Evolutionary conservation across 768 basidiomycete species (phyloP), one percentile per base, ranked within the genome.

Genomic region (Xerocomus potaroensis): DNA sequence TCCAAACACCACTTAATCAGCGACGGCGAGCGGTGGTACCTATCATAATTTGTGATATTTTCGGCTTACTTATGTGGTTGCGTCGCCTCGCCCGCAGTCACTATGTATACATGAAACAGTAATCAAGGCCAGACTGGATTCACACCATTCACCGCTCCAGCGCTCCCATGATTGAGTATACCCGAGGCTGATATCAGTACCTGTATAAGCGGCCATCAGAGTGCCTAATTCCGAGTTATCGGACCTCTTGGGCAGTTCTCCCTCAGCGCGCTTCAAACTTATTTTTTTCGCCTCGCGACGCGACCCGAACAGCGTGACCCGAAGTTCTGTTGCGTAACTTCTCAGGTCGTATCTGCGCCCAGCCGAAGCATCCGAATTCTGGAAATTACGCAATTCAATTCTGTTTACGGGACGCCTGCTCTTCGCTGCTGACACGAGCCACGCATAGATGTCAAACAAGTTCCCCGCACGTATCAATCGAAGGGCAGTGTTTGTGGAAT

Each of bases 1-100:
- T 22, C 18, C 24, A 21, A 41, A 37, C 29, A 8, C 56, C 57
- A 31, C 39, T 47, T 41, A 38, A 36, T 43, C 30, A 5, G 26
- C 45, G 41, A 35, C 22, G 36, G 23, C 34, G 36, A 43, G 40
- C 42, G 21, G 26, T 43, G 16, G 22, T 21, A 35, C 8, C n/a
- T n/a, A n/a, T n/a, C n/a, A n/a, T n/a, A n/a, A n/a, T n/a, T n/a
- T n/a, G n/a, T n/a, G n/a, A n/a, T n/a, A n/a, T n/a, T n/a, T n/a
- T n/a, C n/a, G n/a, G n/a, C n/a, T n/a, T n/a, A n/a, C n/a, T n/a
- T n/a, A n/a, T n/a, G n/a, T n/a, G n/a, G n/a, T n/a, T n/a, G n/a
- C n/a, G n/a, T n/a, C n/a, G n/a, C n/a, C n/a, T n/a, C n/a, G n/a
- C n/a, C n/a, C n/a, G n/a, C n/a, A n/a, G n/a, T n/a, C n/a, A n/a